Percentiles rank a stretch among this genome's conserved stretches.
phyloP scores from a whole-genome alignment of 2,329 filamentous ascomycete genomes.

The Aspergillus chevalieri region DNA sequence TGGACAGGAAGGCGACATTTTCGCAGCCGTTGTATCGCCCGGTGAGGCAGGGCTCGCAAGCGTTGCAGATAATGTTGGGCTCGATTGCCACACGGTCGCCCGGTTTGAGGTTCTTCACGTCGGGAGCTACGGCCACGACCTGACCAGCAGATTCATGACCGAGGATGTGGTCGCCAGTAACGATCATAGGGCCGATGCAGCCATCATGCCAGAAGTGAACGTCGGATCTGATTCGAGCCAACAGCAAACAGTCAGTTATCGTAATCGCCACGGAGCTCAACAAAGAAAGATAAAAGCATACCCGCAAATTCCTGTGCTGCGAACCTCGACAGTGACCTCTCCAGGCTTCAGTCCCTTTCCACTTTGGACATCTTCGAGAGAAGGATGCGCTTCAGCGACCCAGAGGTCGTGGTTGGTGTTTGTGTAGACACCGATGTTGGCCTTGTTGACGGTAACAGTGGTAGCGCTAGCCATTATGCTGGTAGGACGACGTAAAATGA shows the following conservation, averaged over 20 bases:
- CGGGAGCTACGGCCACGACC: constrained; percentile 66
- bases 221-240: constrained; percentile 59
- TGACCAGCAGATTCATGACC: constrained; percentile 83
- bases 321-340: constrained; percentile 81
- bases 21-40: constrained; percentile 95
- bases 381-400: constrained; percentile 73
- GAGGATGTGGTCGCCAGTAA: constrained; percentile 79
- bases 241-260: constrained; percentile 5
- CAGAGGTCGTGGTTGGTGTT: constrained; percentile 89
- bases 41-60: constrained; percentile 84
- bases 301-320: constrained; percentile 95
- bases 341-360: constrained; percentile 66
- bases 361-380: constrained; percentile 64
- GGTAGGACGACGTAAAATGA: constrained; percentile 1
- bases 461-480: constrained; percentile 25
- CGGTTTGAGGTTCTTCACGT: constrained; percentile 68
- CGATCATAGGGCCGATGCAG: constrained; percentile 93
- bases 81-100: constrained; percentile 92
- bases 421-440: constrained; percentile 94
- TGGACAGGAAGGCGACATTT: constrained; percentile 77
- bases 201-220: constrained; percentile 97
- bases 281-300: constrained; percentile 37
- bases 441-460: constrained; percentile 51
- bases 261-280: not conserved
- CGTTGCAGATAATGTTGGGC: constrained; percentile 86